phyloP scores from a whole-genome alignment of 2,329 filamentous ascomycete genomes.

The Alternaria ethzedia region DNA sequence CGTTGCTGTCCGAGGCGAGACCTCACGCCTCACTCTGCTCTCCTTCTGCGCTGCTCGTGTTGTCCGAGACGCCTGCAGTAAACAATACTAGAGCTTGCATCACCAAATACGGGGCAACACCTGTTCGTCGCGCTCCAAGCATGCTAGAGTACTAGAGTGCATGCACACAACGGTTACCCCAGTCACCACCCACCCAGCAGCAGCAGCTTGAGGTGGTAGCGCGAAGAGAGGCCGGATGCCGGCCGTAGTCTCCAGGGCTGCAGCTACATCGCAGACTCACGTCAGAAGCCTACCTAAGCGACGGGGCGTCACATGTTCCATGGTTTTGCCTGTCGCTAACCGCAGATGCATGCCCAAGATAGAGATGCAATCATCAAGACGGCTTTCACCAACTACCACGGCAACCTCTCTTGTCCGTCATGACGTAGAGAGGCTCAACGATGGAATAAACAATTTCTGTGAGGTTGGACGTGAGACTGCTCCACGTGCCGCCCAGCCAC shows the following conservation, averaged over 20 bases:
- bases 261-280: not conserved
- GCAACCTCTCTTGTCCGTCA: not conserved
- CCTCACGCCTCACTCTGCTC: not conserved
- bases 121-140: conserved; percentile 6
- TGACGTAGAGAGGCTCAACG: not conserved
- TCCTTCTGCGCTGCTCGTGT: not conserved
- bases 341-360: not conserved
- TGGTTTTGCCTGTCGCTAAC: not conserved
- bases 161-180: conserved; percentile 6
- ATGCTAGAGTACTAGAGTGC: conserved; percentile 8
- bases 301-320: not conserved
- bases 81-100: not conserved
- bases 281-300: conserved; percentile 4
- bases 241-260: conserved; percentile 5
- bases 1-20: not conserved
- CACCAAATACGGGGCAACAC: conserved; percentile 12
- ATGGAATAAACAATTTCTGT: conserved; percentile 2
- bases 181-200: not conserved
- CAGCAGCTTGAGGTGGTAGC: conserved; percentile 1
- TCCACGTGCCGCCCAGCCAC: conserved; percentile 22
- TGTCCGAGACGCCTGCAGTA: not conserved
- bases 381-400: not conserved
- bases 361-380: not conserved
- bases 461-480: conserved; percentile 8
- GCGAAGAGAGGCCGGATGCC: conserved; percentile 4